phyloP scores from a whole-genome alignment of 352 stramenopile genomes.

The Phytophthora podocarpi region DNA sequence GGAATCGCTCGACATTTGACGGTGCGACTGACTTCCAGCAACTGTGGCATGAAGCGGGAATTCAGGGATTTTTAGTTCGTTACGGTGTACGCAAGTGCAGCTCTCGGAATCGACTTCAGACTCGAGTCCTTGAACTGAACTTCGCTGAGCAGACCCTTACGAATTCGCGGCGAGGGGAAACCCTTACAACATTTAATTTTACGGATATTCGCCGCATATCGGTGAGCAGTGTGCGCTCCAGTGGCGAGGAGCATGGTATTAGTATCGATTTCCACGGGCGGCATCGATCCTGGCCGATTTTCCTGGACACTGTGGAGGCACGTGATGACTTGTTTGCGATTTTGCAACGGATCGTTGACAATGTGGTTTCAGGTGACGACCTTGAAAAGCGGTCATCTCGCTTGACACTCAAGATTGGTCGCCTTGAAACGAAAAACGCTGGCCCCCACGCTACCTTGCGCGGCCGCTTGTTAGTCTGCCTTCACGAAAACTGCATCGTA shows the following conservation, averaged over 20 bases:
- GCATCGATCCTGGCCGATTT: slow-evolving; percentile 78
- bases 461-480: slow-evolving; percentile 73
- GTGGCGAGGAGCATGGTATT: slow-evolving; percentile 68
- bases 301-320: slow-evolving; percentile 72
- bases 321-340: slow-evolving; percentile 78
- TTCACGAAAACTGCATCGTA: slow-evolving; percentile 81
- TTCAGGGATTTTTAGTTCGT: slow-evolving; percentile 81
- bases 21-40: slow-evolving; percentile 68
- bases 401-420: slow-evolving; percentile 77
- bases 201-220: slow-evolving; percentile 63
- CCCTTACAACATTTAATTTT: slow-evolving; percentile 78
- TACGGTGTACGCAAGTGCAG: slow-evolving; percentile 87
- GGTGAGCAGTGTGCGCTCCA: slow-evolving; percentile 39
- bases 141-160: slow-evolving; percentile 87
- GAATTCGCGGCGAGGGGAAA: slow-evolving; percentile 79
- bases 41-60: slow-evolving; percentile 81
- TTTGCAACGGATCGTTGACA: slow-evolving; percentile 72
- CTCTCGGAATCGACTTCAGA: slow-evolving; percentile 79
- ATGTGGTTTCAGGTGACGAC: slow-evolving; percentile 65
- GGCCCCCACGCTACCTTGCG: slow-evolving; percentile 76
- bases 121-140: slow-evolving; percentile 84
- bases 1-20: slow-evolving; percentile 79
- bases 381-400: slow-evolving; percentile 71
- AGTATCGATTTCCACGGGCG: slow-evolving; percentile 71
- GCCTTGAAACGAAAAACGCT: slow-evolving; percentile 78